phyloP scores from a whole-genome alignment of 345 rosid species.

The Pseudoturritis turrita region DNA sequence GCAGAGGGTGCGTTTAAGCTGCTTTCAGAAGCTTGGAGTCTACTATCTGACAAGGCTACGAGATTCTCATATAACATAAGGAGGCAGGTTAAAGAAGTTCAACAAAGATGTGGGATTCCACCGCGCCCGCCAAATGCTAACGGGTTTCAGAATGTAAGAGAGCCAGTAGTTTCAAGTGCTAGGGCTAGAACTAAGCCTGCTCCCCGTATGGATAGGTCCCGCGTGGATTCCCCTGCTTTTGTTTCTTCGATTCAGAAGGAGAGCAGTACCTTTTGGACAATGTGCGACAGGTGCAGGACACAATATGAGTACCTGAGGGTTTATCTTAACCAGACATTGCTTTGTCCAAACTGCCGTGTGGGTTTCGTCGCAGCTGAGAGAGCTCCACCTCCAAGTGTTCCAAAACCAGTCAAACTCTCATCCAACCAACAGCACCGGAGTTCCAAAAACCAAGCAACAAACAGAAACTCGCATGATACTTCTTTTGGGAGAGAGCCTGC shows the following conservation, averaged over 20 bases:
- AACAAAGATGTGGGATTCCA: conserved; percentile 35
- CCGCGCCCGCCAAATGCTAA: conserved; percentile 38
- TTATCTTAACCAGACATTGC: conserved; percentile 71
- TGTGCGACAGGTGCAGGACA: conserved; percentile 65
- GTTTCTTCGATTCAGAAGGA: conserved; percentile 34
- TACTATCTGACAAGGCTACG: conserved; percentile 61
- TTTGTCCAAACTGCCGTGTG: conserved; percentile 69
- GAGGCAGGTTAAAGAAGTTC: conserved; percentile 38
- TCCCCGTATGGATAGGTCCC: conserved; percentile 21
- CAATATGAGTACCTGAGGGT: conserved; percentile 75
- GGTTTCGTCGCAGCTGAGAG: conserved; percentile 70
- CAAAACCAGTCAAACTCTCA: conserved; percentile 37
- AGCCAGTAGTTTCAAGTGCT: conserved; percentile 21
- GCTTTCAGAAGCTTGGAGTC: conserved; percentile 70
- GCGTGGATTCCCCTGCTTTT: conserved; percentile 20
- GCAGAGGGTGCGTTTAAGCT: conserved; percentile 88
- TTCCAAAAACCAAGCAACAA: conserved; percentile 31
- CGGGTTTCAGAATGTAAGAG: conserved; percentile 41
- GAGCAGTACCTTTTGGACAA: conserved; percentile 80
- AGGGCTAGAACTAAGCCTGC: conserved; percentile 27
- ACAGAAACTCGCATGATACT: conserved; percentile 26
- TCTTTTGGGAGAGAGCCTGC: conserved; percentile 27
- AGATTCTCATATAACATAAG: conserved; percentile 62
- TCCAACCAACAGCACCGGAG: conserved; percentile 42
- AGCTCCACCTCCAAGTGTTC: conserved; percentile 57